Conservation (phyloP, 306 rosid genomes). For the Cicer pinnatifidum region DNA sequence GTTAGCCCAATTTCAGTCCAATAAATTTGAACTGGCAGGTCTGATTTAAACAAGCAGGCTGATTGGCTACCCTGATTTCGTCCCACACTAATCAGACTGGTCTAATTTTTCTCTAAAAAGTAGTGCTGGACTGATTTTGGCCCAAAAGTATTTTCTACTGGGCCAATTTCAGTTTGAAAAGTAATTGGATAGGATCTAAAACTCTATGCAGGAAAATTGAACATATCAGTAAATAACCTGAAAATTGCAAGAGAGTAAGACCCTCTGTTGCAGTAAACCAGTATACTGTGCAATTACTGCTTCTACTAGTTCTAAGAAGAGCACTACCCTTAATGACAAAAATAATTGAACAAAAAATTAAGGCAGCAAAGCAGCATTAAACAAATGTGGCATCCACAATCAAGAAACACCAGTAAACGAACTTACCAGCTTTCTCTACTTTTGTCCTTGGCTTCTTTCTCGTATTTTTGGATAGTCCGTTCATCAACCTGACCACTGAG, state of each 20-base stretch:
- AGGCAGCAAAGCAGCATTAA: constrained; percentile 6
- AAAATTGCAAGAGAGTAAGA: not conserved
- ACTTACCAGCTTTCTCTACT: constrained; percentile 98
- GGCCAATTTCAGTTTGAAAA: not conserved
- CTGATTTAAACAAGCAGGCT: constrained; percentile 16
- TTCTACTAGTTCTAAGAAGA: constrained; percentile 18
- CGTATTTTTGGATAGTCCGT: constrained; percentile 93
- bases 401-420: constrained; percentile 38
- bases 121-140: not conserved
- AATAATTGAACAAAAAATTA: constrained; percentile 8
- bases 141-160: not conserved
- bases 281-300: not conserved
- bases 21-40: not conserved
- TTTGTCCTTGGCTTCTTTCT: constrained; percentile 97
- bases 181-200: constrained; percentile 7
- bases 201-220: not conserved
- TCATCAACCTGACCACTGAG: constrained; percentile 98
- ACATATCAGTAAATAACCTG: constrained; percentile 21
- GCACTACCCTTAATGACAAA: constrained; percentile 1
- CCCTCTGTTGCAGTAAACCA: not conserved
- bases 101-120: not conserved
- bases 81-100: not conserved
- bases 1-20: not conserved
- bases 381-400: constrained; percentile 19
- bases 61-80: not conserved